Evolutionary conservation across 2,329 filamentous ascomycete genomes (phyloP).

Genomic region (Paraphaeosphaeria sporulosa): DNA sequence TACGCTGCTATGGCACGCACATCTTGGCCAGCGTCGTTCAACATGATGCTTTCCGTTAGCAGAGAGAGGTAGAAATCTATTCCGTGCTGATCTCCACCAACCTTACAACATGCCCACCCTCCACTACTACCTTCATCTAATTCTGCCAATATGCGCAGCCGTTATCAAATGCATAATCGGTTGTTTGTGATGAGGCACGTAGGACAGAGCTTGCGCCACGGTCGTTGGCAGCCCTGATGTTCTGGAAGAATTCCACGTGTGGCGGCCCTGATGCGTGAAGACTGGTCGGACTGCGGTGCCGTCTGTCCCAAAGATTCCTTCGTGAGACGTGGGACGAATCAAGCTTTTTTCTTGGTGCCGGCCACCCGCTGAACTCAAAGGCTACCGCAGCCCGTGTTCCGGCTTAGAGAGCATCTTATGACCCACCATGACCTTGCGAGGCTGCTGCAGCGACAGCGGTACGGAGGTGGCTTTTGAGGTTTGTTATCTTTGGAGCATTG

Average conservation of each 20-base stretch:
- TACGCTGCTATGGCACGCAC: constrained; percentile 15
- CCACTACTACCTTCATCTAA: neutral
- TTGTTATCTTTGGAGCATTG: neutral
- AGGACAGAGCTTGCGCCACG: constrained; percentile 13
- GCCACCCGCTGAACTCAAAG: constrained; percentile 8
- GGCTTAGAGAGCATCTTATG: neutral
- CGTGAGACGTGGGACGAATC: constrained; percentile 22
- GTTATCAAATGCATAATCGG: constrained; percentile 27
- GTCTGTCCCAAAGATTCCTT: neutral
- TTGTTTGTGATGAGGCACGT: constrained; percentile 28
- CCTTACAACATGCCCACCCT: constrained; percentile 14
- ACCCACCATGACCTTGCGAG: neutral
- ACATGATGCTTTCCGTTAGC: constrained; percentile 33
- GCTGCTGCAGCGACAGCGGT: constrained; percentile 1
- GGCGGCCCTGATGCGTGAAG: constrained; percentile 16
- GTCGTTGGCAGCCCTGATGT: constrained; percentile 12
- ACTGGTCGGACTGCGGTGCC: constrained; percentile 10
- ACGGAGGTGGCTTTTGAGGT: constrained; percentile 3
- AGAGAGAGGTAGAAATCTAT: constrained; percentile 25
- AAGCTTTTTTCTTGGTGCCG: constrained; percentile 17
- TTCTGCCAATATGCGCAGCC: constrained; percentile 22
- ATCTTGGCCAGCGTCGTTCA: constrained; percentile 29
- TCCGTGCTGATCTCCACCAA: constrained; percentile 14
- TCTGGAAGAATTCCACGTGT: constrained; percentile 28
- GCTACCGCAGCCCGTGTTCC: too few species aligned